phyloP scores from a whole-genome alignment of 2,329 filamentous ascomycete genomes.

The Colletotrichum tropicale region DNA sequence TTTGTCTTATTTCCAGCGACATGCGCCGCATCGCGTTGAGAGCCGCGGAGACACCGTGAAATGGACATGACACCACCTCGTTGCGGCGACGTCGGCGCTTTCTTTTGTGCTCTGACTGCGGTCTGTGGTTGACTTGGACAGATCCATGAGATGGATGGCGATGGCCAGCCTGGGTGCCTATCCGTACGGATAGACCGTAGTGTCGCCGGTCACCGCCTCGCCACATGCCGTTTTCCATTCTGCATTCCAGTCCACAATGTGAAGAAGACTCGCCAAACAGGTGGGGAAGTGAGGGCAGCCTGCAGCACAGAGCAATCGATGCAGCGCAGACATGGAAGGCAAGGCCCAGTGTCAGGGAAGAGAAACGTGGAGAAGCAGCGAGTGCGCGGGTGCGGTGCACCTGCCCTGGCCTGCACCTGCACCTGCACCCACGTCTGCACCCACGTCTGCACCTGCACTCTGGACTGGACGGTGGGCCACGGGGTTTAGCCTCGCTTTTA shows the following conservation, averaged over 20 bases:
- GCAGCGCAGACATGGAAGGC: neutral
- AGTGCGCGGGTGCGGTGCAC: neutral
- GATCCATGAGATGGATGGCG: too few relatives aligned
- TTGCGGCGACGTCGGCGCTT: neutral
- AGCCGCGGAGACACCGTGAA: neutral
- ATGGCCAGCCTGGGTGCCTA: neutral
- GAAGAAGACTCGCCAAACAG: neutral
- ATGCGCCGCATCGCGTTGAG: neutral
- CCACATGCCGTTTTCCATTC: neutral
- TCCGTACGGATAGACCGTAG: neutral
- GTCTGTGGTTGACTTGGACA: neutral
- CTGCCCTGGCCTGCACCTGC: neutral
- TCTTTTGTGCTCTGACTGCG: neutral
- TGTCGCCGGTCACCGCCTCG: neutral
- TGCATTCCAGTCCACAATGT: neutral
- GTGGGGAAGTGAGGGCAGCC: neutral
- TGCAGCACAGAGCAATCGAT: neutral
- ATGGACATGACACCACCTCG: neutral
- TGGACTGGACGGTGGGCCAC: neutral
- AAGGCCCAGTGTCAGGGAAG: neutral
- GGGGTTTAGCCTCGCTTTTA: constrained; percentile 5
- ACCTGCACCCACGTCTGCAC: too few relatives aligned
- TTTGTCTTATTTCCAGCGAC: neutral
- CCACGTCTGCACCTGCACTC: neutral
- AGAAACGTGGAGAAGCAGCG: neutral